These are phyloP conservation scores for Silene coronaria DNA, from an alignment of 179 eudicot species.

Conservation along the genomic window DNA sequence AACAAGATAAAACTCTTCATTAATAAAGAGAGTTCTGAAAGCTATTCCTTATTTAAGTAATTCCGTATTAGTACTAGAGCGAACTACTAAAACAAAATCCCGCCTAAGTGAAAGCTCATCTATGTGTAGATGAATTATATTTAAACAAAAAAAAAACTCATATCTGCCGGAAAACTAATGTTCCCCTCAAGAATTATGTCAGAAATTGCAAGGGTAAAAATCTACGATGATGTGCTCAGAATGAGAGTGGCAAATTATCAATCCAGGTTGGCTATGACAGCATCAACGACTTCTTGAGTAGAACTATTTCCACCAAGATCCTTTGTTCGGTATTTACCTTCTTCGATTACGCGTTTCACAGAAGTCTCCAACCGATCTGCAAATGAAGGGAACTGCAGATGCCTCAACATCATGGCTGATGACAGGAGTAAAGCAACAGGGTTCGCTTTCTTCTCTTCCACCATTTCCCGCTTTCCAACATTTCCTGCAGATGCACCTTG, in stretches of 20 bases:
- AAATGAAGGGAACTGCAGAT: slow-evolving; percentile 82
- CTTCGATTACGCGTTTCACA: slow-evolving; percentile 57
- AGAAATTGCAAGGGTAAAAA: neutral
- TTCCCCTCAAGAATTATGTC: neutral
- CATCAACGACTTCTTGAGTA: slow-evolving; percentile 82
- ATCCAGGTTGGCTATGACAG: slow-evolving; percentile 64
- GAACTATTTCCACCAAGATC: slow-evolving; percentile 77
- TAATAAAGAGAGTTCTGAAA: neutral
- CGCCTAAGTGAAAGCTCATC: slow-evolving; percentile 6
- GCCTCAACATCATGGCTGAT: slow-evolving; percentile 94
- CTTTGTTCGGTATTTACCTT: slow-evolving; percentile 54
- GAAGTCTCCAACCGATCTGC: slow-evolving; percentile 79
- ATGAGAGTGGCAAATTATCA: slow-evolving; percentile 18
- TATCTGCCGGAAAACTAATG: neutral
- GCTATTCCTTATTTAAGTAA: neutral
- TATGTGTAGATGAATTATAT: neutral
- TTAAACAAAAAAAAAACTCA: neutral
- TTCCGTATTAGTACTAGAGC: neutral
- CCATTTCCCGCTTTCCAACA: slow-evolving; percentile 59
- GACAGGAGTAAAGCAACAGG: slow-evolving; percentile 87
- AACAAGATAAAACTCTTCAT: neutral
- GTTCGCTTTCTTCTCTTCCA: slow-evolving; percentile 82
- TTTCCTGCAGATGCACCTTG: slow-evolving; percentile 99
- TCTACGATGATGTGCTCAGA: slow-evolving; percentile 5
- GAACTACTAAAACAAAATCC: neutral